Evolutionary conservation across 805 yeast species (phyloP).

Genomic region (Lachancea waltii): DNA sequence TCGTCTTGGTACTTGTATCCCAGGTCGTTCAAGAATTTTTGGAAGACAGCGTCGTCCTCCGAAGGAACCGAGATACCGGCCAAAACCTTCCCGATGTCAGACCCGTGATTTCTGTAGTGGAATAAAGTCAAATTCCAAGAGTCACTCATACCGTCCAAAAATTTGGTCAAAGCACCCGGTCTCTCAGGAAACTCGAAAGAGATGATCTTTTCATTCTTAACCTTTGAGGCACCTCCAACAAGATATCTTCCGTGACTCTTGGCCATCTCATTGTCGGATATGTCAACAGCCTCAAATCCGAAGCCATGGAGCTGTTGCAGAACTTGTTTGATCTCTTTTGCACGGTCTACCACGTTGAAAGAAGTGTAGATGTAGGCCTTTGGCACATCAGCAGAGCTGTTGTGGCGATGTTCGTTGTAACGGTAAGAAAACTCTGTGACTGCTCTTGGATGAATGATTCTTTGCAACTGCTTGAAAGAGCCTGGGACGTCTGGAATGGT

Average conservation of each 20-base stretch:
- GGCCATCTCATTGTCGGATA: constrained; percentile 90
- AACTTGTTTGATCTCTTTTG: constrained; percentile 63
- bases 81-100: constrained; percentile 86
- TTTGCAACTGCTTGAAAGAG: constrained; percentile 71
- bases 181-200: constrained; percentile 95
- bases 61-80: constrained; percentile 86
- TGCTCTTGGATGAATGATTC: constrained; percentile 74
- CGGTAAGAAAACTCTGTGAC: constrained; percentile 95
- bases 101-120: constrained; percentile 96
- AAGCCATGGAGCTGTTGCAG: constrained; percentile 48
- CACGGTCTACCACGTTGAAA: constrained; percentile 74
- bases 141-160: constrained; percentile 61
- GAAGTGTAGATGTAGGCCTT: constrained; percentile 81
- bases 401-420: constrained; percentile 41
- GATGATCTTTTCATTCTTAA: constrained; percentile 68
- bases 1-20: constrained; percentile 79
- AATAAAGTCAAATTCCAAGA: constrained; percentile 91
- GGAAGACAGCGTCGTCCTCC: constrained; percentile 56
- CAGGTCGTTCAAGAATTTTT: constrained; percentile 57
- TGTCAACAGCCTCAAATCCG: constrained; percentile 74
- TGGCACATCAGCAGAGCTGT: constrained; percentile 33
- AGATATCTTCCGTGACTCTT: constrained; percentile 93
- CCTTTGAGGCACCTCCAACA: constrained; percentile 82
- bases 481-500: constrained; percentile 93
- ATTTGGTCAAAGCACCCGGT: constrained; percentile 87